Evolutionary conservation across 2,329 filamentous ascomycete genomes (phyloP), one percentile per base, ranked within the genome.

Genomic region (Cytospora piceicola): DNA sequence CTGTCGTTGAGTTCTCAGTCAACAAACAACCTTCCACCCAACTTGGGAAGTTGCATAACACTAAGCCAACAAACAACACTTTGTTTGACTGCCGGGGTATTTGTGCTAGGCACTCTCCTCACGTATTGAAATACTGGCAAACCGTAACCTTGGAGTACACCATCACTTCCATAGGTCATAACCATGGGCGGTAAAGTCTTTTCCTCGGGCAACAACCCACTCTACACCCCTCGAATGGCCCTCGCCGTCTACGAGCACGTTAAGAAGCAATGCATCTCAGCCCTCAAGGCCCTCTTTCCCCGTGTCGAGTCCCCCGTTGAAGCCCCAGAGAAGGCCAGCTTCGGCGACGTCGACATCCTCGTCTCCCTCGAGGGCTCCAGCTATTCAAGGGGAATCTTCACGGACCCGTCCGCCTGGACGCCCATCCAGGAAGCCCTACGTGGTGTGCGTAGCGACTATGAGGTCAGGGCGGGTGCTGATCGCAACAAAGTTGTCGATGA

Each of bases 321-420:
- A 70, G 89, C 85, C 0, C 91, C 91, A 0, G 88, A 75, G 1
- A 95, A 95, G 75, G 52, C 69, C 0, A 85, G 88, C 70, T 84
- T 87, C 71, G 92, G 92, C 24, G 92, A 95, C 69, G 78, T 96
- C 46, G 92, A 95, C 75, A 81, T 94, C 66, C 75, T 93, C 1
- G 82, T 92, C 1, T 77, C 79, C 0, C 61, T 74, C 0, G 72
- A 73, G 57, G 59, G 56, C 1, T 46, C 52, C 22, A 12, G 9
- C 17, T 51, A 51, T 22, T 32, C 36, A 29, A 17, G 27, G 4
- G 32, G 15, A 6, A 46, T 24, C 22, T 6, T 51, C 4, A 22
- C 52, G 22, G 32, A 52, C 30, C 20, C 20, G 8, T n/a, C 58
- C 20, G n/a, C 39, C 63, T 70, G 73, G 63, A 63, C 72, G 24